Percentiles rank a stretch among this genome's conserved stretches.
phyloP scores from a whole-genome alignment of 306 rosid species.

The Corylus americana region DNA sequence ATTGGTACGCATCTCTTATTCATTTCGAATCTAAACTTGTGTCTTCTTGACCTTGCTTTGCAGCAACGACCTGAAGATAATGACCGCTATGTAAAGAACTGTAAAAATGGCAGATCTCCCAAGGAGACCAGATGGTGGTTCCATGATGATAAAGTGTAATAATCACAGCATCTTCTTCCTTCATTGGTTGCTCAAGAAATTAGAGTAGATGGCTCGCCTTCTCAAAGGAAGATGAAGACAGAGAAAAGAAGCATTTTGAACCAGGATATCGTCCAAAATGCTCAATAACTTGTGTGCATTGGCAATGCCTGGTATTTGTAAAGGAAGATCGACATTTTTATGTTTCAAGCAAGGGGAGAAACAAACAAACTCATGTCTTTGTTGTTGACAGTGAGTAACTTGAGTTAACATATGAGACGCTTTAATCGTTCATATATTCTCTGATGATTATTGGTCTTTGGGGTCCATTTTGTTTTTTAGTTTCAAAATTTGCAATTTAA shows the following conservation, averaged over 20 bases:
- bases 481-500: too few species aligned
- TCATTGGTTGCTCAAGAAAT: slow-evolving; percentile 39
- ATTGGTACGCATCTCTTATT: neutral
- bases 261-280: slow-evolving; percentile 43
- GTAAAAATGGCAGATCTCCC: slow-evolving; percentile 98
- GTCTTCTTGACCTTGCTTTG: slow-evolving; percentile 34
- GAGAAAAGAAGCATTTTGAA: slow-evolving; percentile 43
- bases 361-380: slow-evolving; percentile 35
- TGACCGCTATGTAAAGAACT: slow-evolving; percentile 97
- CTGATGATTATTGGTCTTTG: slow-evolving; percentile 6
- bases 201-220: slow-evolving; percentile 57
- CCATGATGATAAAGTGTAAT: slow-evolving; percentile 95
- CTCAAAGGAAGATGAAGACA: slow-evolving; percentile 41
- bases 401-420: slow-evolving; percentile 19
- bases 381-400: slow-evolving; percentile 37
- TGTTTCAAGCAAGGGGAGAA: slow-evolving; percentile 31
- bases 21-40: neutral
- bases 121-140: slow-evolving; percentile 99
- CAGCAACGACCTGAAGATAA: slow-evolving; percentile 99
- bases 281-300: slow-evolving; percentile 66
- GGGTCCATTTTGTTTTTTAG: neutral
- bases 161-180: slow-evolving; percentile 21
- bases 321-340: slow-evolving; percentile 58
- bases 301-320: slow-evolving; percentile 69
- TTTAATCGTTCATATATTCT: slow-evolving; percentile 32